These are phyloP conservation scores for Ceratocystis huliohia DNA, from an alignment of 2,329 filamentous ascomycete genomes.

Conservation along the genomic window DNA sequence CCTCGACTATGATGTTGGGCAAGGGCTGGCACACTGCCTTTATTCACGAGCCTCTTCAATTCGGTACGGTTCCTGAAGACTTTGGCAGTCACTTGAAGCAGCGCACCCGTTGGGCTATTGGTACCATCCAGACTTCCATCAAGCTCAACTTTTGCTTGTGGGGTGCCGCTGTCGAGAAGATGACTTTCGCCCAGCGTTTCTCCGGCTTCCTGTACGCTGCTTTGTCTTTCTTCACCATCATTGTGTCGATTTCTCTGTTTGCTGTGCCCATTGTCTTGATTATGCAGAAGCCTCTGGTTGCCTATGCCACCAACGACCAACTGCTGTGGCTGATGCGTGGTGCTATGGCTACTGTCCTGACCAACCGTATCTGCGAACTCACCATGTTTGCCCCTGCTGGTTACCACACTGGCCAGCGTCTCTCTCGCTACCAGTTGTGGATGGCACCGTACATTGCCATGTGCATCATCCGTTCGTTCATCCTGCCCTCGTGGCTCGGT, in stretches of 20 bases:
- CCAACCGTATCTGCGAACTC: conserved; percentile 44
- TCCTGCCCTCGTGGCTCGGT: conserved; percentile 47
- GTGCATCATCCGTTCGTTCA: conserved; percentile 44
- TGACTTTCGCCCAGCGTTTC: conserved; percentile 45
- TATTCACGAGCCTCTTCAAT: conserved; percentile 47
- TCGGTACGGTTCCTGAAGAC: conserved; percentile 46
- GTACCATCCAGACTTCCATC: conserved; percentile 45
- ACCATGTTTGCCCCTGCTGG: conserved; percentile 47
- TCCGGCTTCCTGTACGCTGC: conserved; percentile 46
- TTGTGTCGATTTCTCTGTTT: conserved; percentile 42
- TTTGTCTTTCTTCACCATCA: conserved; percentile 43
- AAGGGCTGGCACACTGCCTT: conserved; percentile 51
- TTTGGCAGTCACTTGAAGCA: conserved; percentile 44
- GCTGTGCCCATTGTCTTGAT: conserved; percentile 47
- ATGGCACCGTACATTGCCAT: conserved; percentile 50
- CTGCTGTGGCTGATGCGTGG: conserved; percentile 46
- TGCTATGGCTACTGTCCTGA: conserved; percentile 39
- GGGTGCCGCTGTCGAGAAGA: conserved; percentile 39
- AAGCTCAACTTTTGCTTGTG: conserved; percentile 49
- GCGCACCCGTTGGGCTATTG: conserved; percentile 43
- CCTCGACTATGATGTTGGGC: conserved; percentile 45
- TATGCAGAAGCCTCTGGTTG: conserved; percentile 44
- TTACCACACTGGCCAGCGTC: conserved; percentile 46
- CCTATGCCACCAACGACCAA: conserved; percentile 40
- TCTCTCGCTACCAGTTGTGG: conserved; percentile 45